These are phyloP conservation scores for Colletotrichum trifolii DNA, from an alignment of 2,329 filamentous ascomycete genomes.

Conservation along the genomic window DNA sequence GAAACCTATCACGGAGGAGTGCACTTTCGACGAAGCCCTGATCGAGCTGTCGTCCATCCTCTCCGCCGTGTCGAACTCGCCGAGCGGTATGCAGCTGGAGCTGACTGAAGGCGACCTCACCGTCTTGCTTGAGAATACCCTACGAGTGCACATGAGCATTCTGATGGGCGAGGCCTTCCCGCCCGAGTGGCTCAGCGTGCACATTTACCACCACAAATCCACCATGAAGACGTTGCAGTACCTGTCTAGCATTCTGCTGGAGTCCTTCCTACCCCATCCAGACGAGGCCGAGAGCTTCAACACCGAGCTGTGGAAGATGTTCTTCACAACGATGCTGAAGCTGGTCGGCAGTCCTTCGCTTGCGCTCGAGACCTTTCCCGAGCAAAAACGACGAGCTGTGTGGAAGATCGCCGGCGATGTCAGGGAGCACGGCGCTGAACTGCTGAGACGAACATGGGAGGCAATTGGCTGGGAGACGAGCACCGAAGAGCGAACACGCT, in stretches of 20 bases:
- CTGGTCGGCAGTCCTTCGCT: slow-evolving; percentile 90
- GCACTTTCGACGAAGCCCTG: slow-evolving; percentile 83
- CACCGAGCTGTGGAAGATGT: slow-evolving; percentile 92
- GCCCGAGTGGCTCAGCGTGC: slow-evolving; percentile 87
- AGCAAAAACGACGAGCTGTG: slow-evolving; percentile 94
- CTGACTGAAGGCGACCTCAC: slow-evolving; percentile 79
- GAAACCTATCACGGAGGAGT: slow-evolving; percentile 70
- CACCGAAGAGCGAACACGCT: slow-evolving; percentile 80
- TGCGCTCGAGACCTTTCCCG: slow-evolving; percentile 93
- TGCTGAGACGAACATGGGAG: slow-evolving; percentile 89
- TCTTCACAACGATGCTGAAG: slow-evolving; percentile 89
- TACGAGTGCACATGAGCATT: slow-evolving; percentile 90
- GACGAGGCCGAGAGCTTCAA: slow-evolving; percentile 94
- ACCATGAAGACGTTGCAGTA: slow-evolving; percentile 88
- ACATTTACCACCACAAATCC: slow-evolving; percentile 92
- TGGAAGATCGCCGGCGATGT: slow-evolving; percentile 99
- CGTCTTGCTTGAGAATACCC: slow-evolving; percentile 78
- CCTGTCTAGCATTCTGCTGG: slow-evolving; percentile 81
- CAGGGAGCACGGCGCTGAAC: slow-evolving; percentile 87
- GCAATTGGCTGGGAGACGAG: slow-evolving; percentile 96
- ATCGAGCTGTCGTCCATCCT: slow-evolving; percentile 90
- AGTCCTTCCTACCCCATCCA: slow-evolving; percentile 85
- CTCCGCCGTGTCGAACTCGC: slow-evolving; percentile 81
- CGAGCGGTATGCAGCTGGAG: slow-evolving; percentile 80
- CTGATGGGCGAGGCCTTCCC: slow-evolving; percentile 92